A percentile compares a stretch with the other conserved stretches of the same genome.
Conservation (phyloP, 148 eudicot genomes). For the Spergularia marina region DNA sequence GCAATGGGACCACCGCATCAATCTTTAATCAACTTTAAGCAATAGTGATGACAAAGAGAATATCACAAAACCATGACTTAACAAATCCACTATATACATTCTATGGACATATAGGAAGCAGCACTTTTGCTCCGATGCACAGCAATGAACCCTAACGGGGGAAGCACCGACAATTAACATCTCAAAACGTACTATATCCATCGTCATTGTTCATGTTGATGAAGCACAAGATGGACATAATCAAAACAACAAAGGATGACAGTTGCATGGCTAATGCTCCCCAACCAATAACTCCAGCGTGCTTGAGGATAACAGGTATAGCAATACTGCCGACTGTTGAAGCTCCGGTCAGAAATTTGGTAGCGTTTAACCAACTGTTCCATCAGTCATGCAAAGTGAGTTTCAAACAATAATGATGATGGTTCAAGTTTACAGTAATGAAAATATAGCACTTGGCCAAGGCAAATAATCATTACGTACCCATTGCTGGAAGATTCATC, state of each 20-base stretch:
- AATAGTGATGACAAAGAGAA: not conserved
- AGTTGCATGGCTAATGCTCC: constrained; percentile 79
- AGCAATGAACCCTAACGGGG: not conserved
- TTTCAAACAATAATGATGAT: not conserved
- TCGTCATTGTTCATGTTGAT: constrained; percentile 49
- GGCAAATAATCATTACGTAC: constrained; percentile 29
- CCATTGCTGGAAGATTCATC: constrained; percentile 67
- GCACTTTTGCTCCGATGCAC: not conserved
- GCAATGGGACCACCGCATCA: no score
- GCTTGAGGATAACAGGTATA: constrained; percentile 74
- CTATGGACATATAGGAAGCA: not conserved
- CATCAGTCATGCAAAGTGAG: constrained; percentile 10
- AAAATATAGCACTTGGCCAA: not conserved
- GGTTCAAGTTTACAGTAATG: not conserved
- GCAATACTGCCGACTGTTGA: constrained; percentile 85
- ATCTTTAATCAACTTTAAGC: no score
- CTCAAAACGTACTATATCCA: constrained; percentile 53
- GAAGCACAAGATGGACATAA: constrained; percentile 58
- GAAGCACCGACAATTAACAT: not conserved
- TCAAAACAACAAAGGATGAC: constrained; percentile 61
- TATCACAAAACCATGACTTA: not conserved
- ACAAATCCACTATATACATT: not conserved
- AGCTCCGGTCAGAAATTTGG: constrained; percentile 88
- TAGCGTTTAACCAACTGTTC: constrained; percentile 77
- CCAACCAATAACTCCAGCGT: constrained; percentile 83